phyloP scores from a whole-genome alignment of 1,139 yeast genomes.

The Maudiozyma humilis region DNA sequence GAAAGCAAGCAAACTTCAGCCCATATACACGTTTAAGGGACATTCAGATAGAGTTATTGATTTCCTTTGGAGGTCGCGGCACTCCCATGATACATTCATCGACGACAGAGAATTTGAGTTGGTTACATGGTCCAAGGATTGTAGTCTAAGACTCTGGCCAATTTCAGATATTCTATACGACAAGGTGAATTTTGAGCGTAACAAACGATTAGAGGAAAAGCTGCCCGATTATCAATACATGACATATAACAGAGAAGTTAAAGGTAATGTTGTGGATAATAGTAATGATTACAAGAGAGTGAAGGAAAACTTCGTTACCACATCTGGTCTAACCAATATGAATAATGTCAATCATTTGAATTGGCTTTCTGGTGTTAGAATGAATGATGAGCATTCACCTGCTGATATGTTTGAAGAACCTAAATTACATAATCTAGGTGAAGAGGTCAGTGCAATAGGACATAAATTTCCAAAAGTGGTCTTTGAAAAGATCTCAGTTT shows the following conservation, averaged over 20 bases:
- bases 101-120: conserved; percentile 79
- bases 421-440: conserved; percentile 62
- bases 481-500: conserved; percentile 80
- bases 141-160: conserved; percentile 79
- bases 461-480: conserved; percentile 80
- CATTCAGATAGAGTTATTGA: conserved; percentile 81
- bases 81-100: conserved; percentile 37
- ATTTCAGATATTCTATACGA: conserved; percentile 51
- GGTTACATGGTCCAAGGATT: conserved; percentile 91
- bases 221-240: conserved; percentile 41
- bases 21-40: conserved; percentile 63
- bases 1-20: conserved; percentile 39
- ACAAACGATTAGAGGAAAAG: conserved; percentile 33
- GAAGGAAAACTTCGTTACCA: conserved; percentile 35
- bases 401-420: conserved; percentile 40
- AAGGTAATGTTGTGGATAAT: conserved; percentile 6
- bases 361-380: conserved; percentile 91
- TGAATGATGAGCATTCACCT: conserved; percentile 33
- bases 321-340: conserved; percentile 28
- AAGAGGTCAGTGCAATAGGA: conserved; percentile 83
- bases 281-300: conserved; percentile 22
- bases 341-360: conserved; percentile 59
- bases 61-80: conserved; percentile 73
- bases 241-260: conserved; percentile 47
- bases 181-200: conserved; percentile 46